Percentiles rank a stretch among this genome's conserved stretches.
Evolutionary conservation across 352 stramenopile species (phyloP).

Genomic region (Globisporangium acanthophoron): DNA sequence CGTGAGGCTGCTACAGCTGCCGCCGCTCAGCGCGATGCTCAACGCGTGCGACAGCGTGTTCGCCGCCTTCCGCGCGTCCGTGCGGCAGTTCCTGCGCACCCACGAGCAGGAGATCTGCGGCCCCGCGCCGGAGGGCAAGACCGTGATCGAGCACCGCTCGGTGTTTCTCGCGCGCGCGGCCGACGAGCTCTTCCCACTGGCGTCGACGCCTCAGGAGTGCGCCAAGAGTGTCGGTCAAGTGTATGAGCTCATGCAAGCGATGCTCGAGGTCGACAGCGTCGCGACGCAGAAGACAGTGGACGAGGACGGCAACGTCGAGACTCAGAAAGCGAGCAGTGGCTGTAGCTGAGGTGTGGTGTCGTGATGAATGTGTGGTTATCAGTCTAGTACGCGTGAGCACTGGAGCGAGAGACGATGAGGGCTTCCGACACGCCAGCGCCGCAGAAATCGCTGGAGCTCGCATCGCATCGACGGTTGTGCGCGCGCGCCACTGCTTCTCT

Average conservation of each 20-base stretch:
- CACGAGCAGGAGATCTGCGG: conserved; percentile 3
- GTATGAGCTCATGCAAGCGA: neutral
- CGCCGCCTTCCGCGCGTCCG: conserved; percentile 1
- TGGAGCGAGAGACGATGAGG: no score
- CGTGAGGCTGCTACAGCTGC: conserved; percentile 10
- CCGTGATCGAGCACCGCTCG: conserved; percentile 14
- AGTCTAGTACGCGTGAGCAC: no score
- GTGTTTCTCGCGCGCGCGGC: conserved; percentile 11
- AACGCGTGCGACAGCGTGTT: conserved; percentile 13
- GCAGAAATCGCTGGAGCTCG: no score
- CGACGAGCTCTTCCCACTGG: conserved; percentile 5
- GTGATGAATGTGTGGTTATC: no score
- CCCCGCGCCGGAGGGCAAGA: conserved; percentile 3
- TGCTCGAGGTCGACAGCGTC: conserved; percentile 1
- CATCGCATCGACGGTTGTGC: no score
- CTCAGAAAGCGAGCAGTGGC: no score
- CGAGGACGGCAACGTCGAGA: no score
- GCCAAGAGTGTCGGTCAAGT: conserved; percentile 9
- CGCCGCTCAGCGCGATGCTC: conserved; percentile 1
- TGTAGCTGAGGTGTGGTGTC: no score
- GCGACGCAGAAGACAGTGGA: neutral
- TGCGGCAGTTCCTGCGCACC: conserved; percentile 10
- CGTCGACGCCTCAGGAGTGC: conserved; percentile 4
- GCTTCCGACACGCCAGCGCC: no score
- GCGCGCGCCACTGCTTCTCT: neutral